Conservation (phyloP, 768 basidiomycete genomes). For the Kwoniella dendrophila region DNA sequence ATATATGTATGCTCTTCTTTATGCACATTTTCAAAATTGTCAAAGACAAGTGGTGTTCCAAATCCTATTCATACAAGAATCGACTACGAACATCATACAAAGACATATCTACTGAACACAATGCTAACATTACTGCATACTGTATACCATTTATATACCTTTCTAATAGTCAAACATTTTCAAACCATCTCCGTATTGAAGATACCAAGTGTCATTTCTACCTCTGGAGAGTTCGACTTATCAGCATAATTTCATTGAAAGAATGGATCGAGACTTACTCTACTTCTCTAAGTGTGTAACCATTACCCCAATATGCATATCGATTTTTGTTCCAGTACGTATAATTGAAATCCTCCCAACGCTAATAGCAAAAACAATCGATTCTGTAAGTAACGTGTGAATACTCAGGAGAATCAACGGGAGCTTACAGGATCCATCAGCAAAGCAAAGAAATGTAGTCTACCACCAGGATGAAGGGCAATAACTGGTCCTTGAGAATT, state of each 20-base stretch:
- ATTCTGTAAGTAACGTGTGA: neutral
- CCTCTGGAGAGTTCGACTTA: neutral
- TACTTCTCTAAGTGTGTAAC: slow-evolving; percentile 15
- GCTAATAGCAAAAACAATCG: neutral
- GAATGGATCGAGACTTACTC: slow-evolving; percentile 4
- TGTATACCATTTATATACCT: neutral
- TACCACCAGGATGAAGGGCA: slow-evolving; percentile 17
- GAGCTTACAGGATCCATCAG: slow-evolving; percentile 16
- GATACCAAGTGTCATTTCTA: slow-evolving; percentile 18
- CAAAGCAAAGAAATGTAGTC: slow-evolving; percentile 11
- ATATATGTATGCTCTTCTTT: too few species aligned
- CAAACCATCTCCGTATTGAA: slow-evolving; percentile 13
- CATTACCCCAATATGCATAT: slow-evolving; percentile 20
- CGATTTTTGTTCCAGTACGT: slow-evolving; percentile 20
- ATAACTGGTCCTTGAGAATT: slow-evolving; percentile 8
- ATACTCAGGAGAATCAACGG: neutral
- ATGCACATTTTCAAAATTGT: too few species aligned
- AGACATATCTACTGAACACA: too few species aligned
- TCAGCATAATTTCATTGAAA: neutral
- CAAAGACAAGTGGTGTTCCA: too few species aligned
- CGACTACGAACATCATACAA: too few species aligned
- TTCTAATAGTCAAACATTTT: slow-evolving; percentile 6
- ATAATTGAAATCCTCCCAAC: slow-evolving; percentile 22
- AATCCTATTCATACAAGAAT: too few species aligned
- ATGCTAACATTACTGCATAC: too few species aligned